These are phyloP conservation scores for Lepidopterella palustris DNA, from an alignment of 495 filamentous ascomycete species.

Conservation along the genomic window DNA sequence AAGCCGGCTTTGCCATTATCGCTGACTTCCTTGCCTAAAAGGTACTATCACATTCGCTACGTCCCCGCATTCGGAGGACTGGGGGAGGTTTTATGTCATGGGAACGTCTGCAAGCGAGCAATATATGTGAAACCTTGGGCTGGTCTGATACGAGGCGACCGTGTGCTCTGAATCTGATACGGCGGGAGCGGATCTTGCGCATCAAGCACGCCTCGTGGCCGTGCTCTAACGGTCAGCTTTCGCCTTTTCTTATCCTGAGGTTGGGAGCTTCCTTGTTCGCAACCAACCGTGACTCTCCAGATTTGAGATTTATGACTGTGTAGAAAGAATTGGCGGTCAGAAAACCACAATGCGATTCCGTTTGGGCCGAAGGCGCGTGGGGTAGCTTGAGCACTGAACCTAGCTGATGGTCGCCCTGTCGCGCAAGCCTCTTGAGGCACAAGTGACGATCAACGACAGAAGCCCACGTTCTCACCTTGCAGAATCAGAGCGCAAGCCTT, in stretches of 20 bases:
- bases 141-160: conserved; percentile 18
- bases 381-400: not conserved
- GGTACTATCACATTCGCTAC: not conserved
- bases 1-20: not conserved
- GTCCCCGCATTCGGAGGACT: not conserved
- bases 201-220: conserved; percentile 18
- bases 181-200: conserved; percentile 26
- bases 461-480: not conserved
- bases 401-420: not conserved
- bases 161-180: conserved; percentile 20
- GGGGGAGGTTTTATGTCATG: conserved; percentile 4
- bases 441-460: not conserved
- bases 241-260: not conserved
- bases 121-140: conserved; percentile 24
- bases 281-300: not conserved
- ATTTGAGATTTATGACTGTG: not conserved
- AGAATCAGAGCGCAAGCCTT: not conserved
- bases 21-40: not conserved
- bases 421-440: not conserved
- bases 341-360: not conserved
- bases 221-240: not conserved
- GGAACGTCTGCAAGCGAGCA: conserved; percentile 10
- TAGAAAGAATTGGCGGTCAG: not conserved
- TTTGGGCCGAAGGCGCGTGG: not conserved
- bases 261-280: not conserved